Evolutionary conservation across 768 basidiomycete genomes (phyloP).

Genomic region (Termitomyces sp.): DNA sequence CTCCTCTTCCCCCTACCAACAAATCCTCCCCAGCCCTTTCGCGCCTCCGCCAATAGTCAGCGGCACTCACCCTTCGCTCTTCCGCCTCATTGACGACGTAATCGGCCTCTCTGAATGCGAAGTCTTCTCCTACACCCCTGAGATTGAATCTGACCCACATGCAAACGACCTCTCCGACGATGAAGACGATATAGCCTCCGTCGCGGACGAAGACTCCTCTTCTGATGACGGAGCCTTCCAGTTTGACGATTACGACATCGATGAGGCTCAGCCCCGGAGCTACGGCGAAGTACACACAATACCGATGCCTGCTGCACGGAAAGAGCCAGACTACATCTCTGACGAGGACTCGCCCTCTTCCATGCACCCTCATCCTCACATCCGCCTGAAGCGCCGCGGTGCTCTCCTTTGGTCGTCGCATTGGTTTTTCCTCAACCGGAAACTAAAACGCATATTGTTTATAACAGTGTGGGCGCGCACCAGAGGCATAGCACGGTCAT

Average conservation of each 20-base stretch:
- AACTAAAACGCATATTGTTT: conserved; percentile 88
- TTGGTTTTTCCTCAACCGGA: conserved; percentile 95
- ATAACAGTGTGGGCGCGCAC: conserved; percentile 88
- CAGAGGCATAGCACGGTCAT: conserved; percentile 47
- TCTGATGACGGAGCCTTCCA: conserved; percentile 71
- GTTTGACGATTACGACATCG: conserved; percentile 78
- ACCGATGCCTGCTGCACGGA: conserved; percentile 32
- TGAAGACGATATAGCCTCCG: conserved; percentile 66
- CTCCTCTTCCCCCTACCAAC: conserved; percentile 62
- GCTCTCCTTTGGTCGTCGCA: conserved; percentile 93
- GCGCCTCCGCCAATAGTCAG: conserved; percentile 69
- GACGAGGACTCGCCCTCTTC: conserved; percentile 33
- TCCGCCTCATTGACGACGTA: conserved; percentile 83
- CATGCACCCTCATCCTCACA: conserved; percentile 29
- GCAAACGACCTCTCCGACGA: conserved; percentile 76
- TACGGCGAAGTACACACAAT: conserved; percentile 32
- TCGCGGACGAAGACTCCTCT: conserved; percentile 64
- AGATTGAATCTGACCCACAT: conserved; percentile 92
- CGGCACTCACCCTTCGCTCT: conserved; percentile 85
- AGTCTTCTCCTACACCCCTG: conserved; percentile 91
- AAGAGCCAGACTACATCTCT: conserved; percentile 30
- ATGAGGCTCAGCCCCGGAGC: conserved; percentile 42
- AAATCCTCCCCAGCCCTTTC: conserved; percentile 54
- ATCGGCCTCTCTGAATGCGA: conserved; percentile 91
- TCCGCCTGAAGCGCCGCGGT: conserved; percentile 57